phyloP scores from a whole-genome alignment of 768 basidiomycete genomes.

The Galerina marginata region DNA sequence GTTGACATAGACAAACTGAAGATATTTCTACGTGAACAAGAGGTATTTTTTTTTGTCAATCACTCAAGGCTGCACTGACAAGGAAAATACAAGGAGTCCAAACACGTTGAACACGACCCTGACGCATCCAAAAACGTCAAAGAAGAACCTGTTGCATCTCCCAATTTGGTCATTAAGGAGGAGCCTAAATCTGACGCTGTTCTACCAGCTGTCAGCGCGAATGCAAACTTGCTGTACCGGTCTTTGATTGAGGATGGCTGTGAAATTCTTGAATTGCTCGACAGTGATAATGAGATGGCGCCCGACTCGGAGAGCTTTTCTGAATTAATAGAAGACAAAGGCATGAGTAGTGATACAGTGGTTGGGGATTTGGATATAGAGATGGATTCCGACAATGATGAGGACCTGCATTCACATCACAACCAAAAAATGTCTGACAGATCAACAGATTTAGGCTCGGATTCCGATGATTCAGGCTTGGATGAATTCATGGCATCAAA shows the following conservation, averaged over 20 bases:
- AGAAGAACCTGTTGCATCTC: no score
- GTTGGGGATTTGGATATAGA: not conserved
- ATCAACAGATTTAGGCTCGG: not conserved
- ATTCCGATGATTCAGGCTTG: no score
- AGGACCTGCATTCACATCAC: no score
- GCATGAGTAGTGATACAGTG: slow-evolving; percentile 6
- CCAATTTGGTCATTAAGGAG: no score
- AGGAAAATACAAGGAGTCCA: not conserved
- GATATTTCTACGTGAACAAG: not conserved
- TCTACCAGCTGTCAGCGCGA: no score
- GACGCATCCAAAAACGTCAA: not conserved
- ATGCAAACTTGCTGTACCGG: no score
- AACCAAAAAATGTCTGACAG: not conserved
- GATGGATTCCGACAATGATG: not conserved
- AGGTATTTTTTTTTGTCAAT: not conserved
- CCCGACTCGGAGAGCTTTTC: not conserved
- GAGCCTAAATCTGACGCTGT: no score
- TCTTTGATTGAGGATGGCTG: no score
- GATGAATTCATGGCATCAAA: no score
- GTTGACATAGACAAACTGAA: not conserved
- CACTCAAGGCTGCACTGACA: not conserved
- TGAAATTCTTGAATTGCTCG: no score
- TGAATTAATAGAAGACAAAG: not conserved
- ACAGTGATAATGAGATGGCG: no score
- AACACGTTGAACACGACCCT: not conserved